phyloP scores from a whole-genome alignment of 768 basidiomycete genomes.

The Wakefieldia striispora region DNA sequence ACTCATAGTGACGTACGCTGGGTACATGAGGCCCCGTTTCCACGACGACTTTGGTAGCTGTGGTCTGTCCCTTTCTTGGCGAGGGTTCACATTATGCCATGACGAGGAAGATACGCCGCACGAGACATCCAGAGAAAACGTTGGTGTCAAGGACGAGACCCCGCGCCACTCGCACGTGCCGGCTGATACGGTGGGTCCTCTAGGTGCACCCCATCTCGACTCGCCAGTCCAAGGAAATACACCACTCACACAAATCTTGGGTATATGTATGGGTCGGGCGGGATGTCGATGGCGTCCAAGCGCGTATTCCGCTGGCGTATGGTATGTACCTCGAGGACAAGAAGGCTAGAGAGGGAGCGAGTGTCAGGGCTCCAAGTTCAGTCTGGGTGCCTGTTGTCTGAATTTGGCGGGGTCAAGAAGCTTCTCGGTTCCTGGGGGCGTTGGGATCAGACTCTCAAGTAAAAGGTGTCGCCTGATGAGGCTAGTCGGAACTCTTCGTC shows the following conservation, averaged over 20 bases:
- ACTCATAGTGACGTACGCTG: slow-evolving; percentile 52
- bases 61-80: slow-evolving; percentile 33
- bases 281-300: slow-evolving; percentile 41
- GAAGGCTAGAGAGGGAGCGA: slow-evolving; percentile 16
- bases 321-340: slow-evolving; percentile 52
- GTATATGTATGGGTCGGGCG: slow-evolving; percentile 62
- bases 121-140: slow-evolving; percentile 46
- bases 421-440: slow-evolving; percentile 39
- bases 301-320: slow-evolving; percentile 54
- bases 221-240: slow-evolving; percentile 23
- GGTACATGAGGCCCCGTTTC: slow-evolving; percentile 37
- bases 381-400: slow-evolving; percentile 16
- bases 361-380: no score
- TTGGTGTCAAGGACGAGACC: slow-evolving; percentile 35
- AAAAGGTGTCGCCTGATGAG: no score
- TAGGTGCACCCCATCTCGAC: slow-evolving; percentile 36
- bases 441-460: not conserved
- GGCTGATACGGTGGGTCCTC: not conserved
- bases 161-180: slow-evolving; percentile 10
- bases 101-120: slow-evolving; percentile 49
- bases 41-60: slow-evolving; percentile 46
- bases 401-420: slow-evolving; percentile 45
- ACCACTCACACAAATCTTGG: slow-evolving; percentile 34
- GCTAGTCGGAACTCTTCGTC: not conserved
- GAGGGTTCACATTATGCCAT: no score